Conservation (phyloP, 2,329 filamentous ascomycete genomes). For the Huntiella savannae region DNA sequence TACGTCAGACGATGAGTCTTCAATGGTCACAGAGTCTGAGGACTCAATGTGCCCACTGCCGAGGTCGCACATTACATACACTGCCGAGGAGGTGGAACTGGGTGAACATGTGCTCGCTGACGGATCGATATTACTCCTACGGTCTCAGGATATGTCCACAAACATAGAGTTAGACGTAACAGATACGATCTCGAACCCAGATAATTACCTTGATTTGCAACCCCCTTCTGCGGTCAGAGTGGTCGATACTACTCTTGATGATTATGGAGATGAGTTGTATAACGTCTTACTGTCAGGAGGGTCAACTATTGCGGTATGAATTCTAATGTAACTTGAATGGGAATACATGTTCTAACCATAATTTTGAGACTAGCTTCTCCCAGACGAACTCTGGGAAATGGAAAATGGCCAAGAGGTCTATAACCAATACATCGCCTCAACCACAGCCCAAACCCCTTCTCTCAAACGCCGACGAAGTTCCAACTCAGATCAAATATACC, state of each 20-base stretch:
- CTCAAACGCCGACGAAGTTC: not conserved
- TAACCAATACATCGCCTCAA: no score
- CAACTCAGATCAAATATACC: no score
- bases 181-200: not conserved
- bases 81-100: no score
- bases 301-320: not conserved
- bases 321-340: not conserved
- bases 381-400: not conserved
- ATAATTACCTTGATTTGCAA: not conserved
- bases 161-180: conserved; percentile 29
- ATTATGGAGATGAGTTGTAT: not conserved
- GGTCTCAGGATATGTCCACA: conserved; percentile 11
- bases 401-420: not conserved
- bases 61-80: no score
- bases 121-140: not conserved
- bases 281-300: not conserved
- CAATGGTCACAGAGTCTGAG: no score
- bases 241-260: not conserved
- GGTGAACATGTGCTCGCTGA: conserved; percentile 3
- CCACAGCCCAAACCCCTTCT: no score
- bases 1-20: no score
- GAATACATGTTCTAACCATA: not conserved
- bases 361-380: not conserved
- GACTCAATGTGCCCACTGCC: no score
- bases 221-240: not conserved